These are phyloP conservation scores for Meira miltonrushii DNA, from an alignment of 1,284 basidiomycete genomes.

Conservation along the genomic window DNA sequence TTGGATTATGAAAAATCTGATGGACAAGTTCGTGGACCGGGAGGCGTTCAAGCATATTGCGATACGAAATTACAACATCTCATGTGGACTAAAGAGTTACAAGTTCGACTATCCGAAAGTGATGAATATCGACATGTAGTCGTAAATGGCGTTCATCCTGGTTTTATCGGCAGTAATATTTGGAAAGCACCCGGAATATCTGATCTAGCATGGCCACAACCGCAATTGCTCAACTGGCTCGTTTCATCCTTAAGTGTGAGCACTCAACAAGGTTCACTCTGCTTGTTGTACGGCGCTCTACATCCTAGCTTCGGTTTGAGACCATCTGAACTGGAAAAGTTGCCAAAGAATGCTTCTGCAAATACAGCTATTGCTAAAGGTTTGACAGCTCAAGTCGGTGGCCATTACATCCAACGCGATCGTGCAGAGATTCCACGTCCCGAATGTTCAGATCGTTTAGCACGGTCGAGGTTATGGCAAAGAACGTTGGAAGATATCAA, in stretches of 20 bases:
- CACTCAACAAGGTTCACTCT: slow-evolving; percentile 26
- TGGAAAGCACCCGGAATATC: slow-evolving; percentile 10
- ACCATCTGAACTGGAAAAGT: slow-evolving; percentile 5
- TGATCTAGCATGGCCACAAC: slow-evolving; percentile 1
- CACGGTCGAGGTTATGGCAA: slow-evolving; percentile 34
- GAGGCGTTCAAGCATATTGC: slow-evolving; percentile 35
- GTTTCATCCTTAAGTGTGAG: slow-evolving; percentile 15
- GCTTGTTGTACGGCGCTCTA: slow-evolving; percentile 28
- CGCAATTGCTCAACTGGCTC: slow-evolving; percentile 8
- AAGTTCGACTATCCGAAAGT: slow-evolving; percentile 26
- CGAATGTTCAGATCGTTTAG: slow-evolving; percentile 31
- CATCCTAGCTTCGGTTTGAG: slow-evolving; percentile 28
- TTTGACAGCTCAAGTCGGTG: slow-evolving; percentile 26
- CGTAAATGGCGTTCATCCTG: slow-evolving; percentile 32
- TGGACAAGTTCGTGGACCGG: slow-evolving; percentile 14
- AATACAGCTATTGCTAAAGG: slow-evolving; percentile 11
- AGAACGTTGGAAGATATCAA: slow-evolving; percentile 42
- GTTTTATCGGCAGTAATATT: slow-evolving; percentile 31
- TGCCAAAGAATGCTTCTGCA: not conserved
- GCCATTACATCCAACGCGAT: slow-evolving; percentile 33
- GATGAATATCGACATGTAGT: slow-evolving; percentile 36
- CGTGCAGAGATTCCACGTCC: slow-evolving; percentile 22
- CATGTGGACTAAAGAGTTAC: slow-evolving; percentile 41
- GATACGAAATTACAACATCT: slow-evolving; percentile 30
- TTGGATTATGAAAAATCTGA: slow-evolving; percentile 32